These are phyloP conservation scores for Rhazya stricta DNA, from an alignment of 257 asterid species.

Conservation along the genomic window DNA sequence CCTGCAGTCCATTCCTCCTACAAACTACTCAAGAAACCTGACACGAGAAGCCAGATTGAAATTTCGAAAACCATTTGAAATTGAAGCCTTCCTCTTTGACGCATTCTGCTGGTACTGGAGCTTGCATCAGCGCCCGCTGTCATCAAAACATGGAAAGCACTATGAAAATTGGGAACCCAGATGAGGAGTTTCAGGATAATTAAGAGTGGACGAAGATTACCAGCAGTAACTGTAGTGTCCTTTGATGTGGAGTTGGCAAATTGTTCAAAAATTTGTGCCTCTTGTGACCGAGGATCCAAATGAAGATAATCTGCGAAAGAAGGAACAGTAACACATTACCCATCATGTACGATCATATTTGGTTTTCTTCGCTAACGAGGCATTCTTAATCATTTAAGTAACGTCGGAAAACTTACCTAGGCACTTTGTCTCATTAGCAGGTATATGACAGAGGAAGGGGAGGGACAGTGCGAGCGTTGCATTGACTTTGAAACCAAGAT, in stretches of 20 bases:
- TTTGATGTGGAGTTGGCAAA: constrained; percentile 16
- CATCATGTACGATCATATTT: too few species aligned
- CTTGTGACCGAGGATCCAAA: constrained; percentile 40
- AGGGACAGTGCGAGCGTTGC: constrained; percentile 42
- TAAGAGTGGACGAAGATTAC: constrained; percentile 9
- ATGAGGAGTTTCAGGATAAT: background rate
- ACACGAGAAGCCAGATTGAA: constrained; percentile 20
- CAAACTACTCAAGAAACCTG: constrained; percentile 12
- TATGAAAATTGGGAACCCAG: background rate
- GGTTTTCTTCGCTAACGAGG: too few species aligned
- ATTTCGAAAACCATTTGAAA: constrained; percentile 14
- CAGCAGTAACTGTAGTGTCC: constrained; percentile 15
- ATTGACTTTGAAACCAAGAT: constrained; percentile 39
- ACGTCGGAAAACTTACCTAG: constrained; percentile 12
- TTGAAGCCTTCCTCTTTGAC: constrained; percentile 20
- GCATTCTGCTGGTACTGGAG: constrained; percentile 26
- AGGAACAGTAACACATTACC: too few species aligned
- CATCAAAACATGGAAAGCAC: background rate
- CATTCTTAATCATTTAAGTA: too few species aligned
- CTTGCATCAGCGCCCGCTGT: constrained; percentile 17
- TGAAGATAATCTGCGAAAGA: constrained; percentile 32
- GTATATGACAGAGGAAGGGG: constrained; percentile 25
- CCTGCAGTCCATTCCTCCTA: background rate
- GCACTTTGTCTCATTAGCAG: constrained; percentile 25
- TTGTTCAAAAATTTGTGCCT: constrained; percentile 43